Conservation (phyloP, 176 grass and related monocot genomes). For the Phoenix dactylifera region DNA sequence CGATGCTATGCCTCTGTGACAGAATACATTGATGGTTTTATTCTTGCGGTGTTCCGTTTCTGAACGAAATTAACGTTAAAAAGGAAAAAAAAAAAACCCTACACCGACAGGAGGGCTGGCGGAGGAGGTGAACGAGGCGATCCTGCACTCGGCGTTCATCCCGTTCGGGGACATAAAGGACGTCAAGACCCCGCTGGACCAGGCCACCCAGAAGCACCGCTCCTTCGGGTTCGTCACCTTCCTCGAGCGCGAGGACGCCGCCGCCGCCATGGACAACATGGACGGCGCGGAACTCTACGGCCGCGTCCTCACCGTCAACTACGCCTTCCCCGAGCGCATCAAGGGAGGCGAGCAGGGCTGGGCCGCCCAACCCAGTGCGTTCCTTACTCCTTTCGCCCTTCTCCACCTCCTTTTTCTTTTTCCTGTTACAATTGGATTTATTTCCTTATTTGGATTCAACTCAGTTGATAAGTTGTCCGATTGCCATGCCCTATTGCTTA, state of each 20-base stretch:
- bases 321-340: constrained; percentile 92
- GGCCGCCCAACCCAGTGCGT: constrained; percentile 86
- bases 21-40: neutral
- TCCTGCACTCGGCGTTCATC: constrained; percentile 87
- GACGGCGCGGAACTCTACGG: constrained; percentile 90
- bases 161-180: constrained; percentile 99
- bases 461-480: too few species aligned
- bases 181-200: constrained; percentile 95
- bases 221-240: constrained; percentile 99
- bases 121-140: constrained; percentile 95
- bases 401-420: too few species aligned
- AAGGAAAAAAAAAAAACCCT: too few species aligned
- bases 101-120: constrained; percentile 54
- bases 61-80: neutral
- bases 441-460: too few species aligned
- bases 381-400: neutral
- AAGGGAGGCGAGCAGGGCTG: constrained; percentile 99
- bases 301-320: constrained; percentile 88
- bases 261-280: constrained; percentile 99
- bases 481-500: too few species aligned
- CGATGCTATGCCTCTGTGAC: constrained; percentile 32
- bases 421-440: too few species aligned
- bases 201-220: constrained; percentile 95
- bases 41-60: neutral
- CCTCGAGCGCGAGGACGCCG: constrained; percentile 89